Evolutionary conservation across 108 stramenopile genomes (phyloP), one percentile per base, ranked within the genome.

Genomic region (Discostella pseudostelligera): DNA sequence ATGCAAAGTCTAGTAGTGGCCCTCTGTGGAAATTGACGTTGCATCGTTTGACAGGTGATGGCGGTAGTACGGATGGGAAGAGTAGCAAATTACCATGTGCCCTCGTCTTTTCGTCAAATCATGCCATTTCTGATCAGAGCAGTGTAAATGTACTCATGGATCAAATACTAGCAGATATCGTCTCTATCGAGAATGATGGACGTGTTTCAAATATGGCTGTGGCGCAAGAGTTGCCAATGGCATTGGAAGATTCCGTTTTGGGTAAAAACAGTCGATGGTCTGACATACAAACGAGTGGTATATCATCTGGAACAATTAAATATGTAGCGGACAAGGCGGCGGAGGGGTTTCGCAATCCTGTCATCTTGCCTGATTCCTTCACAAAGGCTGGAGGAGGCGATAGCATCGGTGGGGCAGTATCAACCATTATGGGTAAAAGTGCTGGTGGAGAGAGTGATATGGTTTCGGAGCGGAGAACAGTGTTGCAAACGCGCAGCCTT

Each of bases 81-180:
- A 17, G 13, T 8, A 9, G 17, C 13, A 69, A 72, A 35, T 39
- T 45, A 9, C 79, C 76, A 0, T 87, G 85, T 47, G 93, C 88
- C 12, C 25, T 94, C 2, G 28, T 94, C 16, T 88, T 91, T 63
- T 74, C 85, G 9, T 85, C 87, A 56, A 94, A 94, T 65, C 93
- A 94, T 62, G 87, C 87, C 56, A 88, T 94, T 56, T 87, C 85
- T 12, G 93, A 94, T 67, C 93, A 94, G 63, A 72, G 79, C 22
- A 81, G 81, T 32, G 88, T 81, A 20, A 87, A 86, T 67, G 64
- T 86, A n/a, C 69, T 91, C 16, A 72, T 79, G 47, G 89, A 89
- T 71, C 88, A 91, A 65, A 68, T 89, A 46, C 22, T 91, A 32
- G 50, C 62, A 21, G 74, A 84, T 37, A 44, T 88, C 17, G 79